phyloP scores from a whole-genome alignment of 2,329 filamentous ascomycete genomes.

The Achaetomium macrosporum region DNA sequence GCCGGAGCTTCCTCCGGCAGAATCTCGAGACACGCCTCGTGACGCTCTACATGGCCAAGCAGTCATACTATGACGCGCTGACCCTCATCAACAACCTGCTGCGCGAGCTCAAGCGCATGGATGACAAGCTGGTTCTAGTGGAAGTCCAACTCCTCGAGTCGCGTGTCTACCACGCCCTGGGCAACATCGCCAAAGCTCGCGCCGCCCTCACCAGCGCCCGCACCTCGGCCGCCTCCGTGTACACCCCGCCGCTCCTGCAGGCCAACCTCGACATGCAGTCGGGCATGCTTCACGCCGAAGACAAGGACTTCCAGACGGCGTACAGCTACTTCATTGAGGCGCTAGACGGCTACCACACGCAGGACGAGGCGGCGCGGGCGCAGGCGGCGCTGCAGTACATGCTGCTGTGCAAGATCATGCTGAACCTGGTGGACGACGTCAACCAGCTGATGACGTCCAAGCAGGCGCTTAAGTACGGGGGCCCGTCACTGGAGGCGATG shows the following conservation, averaged over 20 bases:
- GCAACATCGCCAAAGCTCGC: constrained; percentile 92
- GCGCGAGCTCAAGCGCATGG: constrained; percentile 92
- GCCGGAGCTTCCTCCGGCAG: constrained; percentile 92
- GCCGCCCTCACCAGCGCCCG: constrained; percentile 90
- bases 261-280: constrained; percentile 98
- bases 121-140: constrained; percentile 96
- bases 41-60: constrained; percentile 90
- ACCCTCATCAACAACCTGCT: constrained; percentile 94
- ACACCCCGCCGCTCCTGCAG: constrained; percentile 91
- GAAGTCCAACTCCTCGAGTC: constrained; percentile 98
- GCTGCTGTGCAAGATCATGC: constrained; percentile 99
- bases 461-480: constrained; percentile 93
- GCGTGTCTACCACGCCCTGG: constrained; percentile 91
- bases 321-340: constrained; percentile 99
- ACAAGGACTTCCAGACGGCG: constrained; percentile 97
- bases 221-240: constrained; percentile 93
- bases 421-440: constrained; percentile 94
- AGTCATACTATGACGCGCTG: constrained; percentile 94
- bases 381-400: constrained; percentile 98
- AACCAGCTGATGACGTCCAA: constrained; percentile 92
- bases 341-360: constrained; percentile 89
- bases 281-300: constrained; percentile 96
- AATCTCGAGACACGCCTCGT: constrained; percentile 96
- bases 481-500: constrained; percentile 96
- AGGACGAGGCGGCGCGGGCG: constrained; percentile 83